Conservation (phyloP, 805 yeast species). For the Yarrowia porcina region DNA sequence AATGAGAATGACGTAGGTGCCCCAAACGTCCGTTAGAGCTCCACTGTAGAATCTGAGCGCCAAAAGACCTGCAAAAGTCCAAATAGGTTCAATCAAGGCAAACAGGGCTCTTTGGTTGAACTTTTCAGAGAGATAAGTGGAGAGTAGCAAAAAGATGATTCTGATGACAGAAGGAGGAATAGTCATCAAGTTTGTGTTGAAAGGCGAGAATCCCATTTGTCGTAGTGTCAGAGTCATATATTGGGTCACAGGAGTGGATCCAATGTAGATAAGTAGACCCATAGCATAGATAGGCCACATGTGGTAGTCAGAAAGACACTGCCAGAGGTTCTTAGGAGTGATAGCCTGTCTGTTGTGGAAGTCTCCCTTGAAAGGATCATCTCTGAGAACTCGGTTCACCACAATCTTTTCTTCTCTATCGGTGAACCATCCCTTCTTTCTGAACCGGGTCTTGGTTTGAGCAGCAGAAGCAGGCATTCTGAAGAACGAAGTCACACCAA, state of each 20-base stretch:
- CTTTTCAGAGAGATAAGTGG: conserved; percentile 23
- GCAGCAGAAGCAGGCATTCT: conserved; percentile 55
- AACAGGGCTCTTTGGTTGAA: conserved; percentile 28
- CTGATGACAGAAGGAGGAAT: conserved; percentile 37
- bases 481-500: conserved; percentile 50
- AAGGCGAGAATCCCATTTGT: conserved; percentile 51
- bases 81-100: conserved; percentile 27
- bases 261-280: conserved; percentile 47
- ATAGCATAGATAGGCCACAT: conserved; percentile 53
- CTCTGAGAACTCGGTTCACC: conserved; percentile 56
- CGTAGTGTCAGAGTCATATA: conserved; percentile 52
- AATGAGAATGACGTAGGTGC: conserved; percentile 35
- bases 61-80: conserved; percentile 28
- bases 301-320: conserved; percentile 49
- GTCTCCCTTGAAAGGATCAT: conserved; percentile 62
- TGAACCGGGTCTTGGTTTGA: conserved; percentile 49
- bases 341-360: conserved; percentile 61
- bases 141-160: neutral
- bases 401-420: conserved; percentile 56
- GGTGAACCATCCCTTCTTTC: conserved; percentile 52
- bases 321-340: conserved; percentile 41
- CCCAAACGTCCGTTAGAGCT: conserved; percentile 34
- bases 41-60: conserved; percentile 30
- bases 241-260: conserved; percentile 38
- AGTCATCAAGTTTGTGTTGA: conserved; percentile 50